Percentiles rank a stretch among this genome's conserved stretches.
These are phyloP conservation scores for Cucumis sativus DNA, from an alignment of 306 rosid species.

Conservation along the genomic window Cucumber_9930_V3 NC_026659.2:21295501-21296000, in stretches of 20 bases:
- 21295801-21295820: neutral
- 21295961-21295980: slow-evolving; percentile 4
- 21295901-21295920: neutral
- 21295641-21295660: neutral
- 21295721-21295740: neutral
- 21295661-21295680: neutral
- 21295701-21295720: neutral
- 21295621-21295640: neutral
- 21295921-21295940: neutral
- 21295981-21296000: neutral
- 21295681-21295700: neutral
- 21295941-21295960: neutral
- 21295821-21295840: neutral
- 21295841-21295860: neutral
- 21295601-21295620: neutral
- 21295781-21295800: neutral
- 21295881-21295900: neutral
- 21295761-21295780: neutral
- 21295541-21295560: neutral
- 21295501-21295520: slow-evolving; percentile 25
- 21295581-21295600: neutral
- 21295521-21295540: slow-evolving; percentile 32
- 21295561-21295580: neutral
- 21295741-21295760: neutral
- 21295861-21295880: neutral